Evolutionary conservation across 2,329 filamentous ascomycete species (phyloP).

Genomic region (Xylariaceae sp.): DNA sequence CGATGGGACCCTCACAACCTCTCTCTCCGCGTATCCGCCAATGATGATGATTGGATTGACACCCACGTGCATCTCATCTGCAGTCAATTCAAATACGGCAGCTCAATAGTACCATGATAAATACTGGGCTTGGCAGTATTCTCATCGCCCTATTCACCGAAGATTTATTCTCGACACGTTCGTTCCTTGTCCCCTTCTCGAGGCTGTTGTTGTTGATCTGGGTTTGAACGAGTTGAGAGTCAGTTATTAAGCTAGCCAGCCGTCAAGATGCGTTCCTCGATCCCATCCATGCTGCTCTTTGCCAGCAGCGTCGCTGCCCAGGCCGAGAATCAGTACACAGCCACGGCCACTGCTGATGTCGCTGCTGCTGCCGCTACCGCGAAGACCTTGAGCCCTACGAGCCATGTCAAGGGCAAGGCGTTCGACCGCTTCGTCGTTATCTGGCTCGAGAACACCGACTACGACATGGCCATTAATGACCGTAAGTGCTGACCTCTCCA

Average conservation of each 20-base stretch:
- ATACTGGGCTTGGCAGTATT: background rate
- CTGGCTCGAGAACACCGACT: slow-evolving; percentile 81
- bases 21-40: slow-evolving; percentile 4
- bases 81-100: slow-evolving; percentile 16
- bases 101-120: slow-evolving; percentile 4
- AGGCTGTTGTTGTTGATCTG: slow-evolving; percentile 1
- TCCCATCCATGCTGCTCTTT: slow-evolving; percentile 32
- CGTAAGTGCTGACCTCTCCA: slow-evolving; percentile 49
- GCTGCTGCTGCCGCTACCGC: slow-evolving; percentile 64
- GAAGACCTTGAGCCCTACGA: slow-evolving; percentile 64
- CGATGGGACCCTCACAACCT: slow-evolving; percentile 7
- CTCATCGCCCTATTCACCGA: background rate
- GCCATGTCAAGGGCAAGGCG: slow-evolving; percentile 69
- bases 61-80: slow-evolving; percentile 12
- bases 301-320: slow-evolving; percentile 28
- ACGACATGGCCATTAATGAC: slow-evolving; percentile 67
- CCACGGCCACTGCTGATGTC: slow-evolving; percentile 57
- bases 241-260: slow-evolving; percentile 7
- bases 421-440: slow-evolving; percentile 76
- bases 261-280: slow-evolving; percentile 34
- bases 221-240: slow-evolving; percentile 2
- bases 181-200: background rate
- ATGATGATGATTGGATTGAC: background rate
- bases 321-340: slow-evolving; percentile 50
- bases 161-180: background rate